Percentiles rank a stretch among this genome's conserved stretches.
Conservation (phyloP, 208 protist species). For the Trypanosoma rangeli region DNA sequence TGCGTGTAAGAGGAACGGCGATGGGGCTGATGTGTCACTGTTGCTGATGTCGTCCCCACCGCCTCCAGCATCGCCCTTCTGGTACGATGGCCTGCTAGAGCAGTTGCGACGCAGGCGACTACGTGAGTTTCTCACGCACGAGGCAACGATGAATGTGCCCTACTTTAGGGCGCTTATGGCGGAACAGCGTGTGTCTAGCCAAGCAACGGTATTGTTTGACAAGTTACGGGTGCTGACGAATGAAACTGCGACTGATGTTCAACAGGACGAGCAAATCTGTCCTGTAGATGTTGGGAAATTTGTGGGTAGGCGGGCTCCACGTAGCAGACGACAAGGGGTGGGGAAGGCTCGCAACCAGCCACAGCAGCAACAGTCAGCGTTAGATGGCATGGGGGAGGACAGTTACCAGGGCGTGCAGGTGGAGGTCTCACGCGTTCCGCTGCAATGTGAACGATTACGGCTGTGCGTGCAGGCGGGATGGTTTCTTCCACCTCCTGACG, state of each 20-base stretch:
- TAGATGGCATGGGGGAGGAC: constrained; percentile 13
- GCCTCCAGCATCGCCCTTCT: constrained; percentile 28
- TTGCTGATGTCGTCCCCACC: not conserved
- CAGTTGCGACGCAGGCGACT: constrained; percentile 31
- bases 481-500: constrained; percentile 41
- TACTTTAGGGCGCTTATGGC: constrained; percentile 34
- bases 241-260: not conserved
- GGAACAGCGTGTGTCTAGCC: constrained; percentile 34
- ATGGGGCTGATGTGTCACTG: not conserved
- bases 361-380: not conserved
- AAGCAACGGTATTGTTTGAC: constrained; percentile 20
- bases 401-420: constrained; percentile 17
- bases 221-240: constrained; percentile 12
- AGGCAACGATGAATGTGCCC: constrained; percentile 44
- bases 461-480: constrained; percentile 53
- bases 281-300: not conserved
- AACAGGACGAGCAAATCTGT: not conserved
- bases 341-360: constrained; percentile 1
- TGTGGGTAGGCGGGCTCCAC: not conserved
- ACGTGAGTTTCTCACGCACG: constrained; percentile 25
- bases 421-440: constrained; percentile 33
- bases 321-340: not conserved
- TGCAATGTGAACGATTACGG: constrained; percentile 39
- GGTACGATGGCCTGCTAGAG: constrained; percentile 41
- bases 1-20: not conserved